Percentiles rank a stretch among this genome's conserved stretches.
phyloP scores from a whole-genome alignment of 2,329 filamentous ascomycete species.

The Trichoderma oligosporum region DNA sequence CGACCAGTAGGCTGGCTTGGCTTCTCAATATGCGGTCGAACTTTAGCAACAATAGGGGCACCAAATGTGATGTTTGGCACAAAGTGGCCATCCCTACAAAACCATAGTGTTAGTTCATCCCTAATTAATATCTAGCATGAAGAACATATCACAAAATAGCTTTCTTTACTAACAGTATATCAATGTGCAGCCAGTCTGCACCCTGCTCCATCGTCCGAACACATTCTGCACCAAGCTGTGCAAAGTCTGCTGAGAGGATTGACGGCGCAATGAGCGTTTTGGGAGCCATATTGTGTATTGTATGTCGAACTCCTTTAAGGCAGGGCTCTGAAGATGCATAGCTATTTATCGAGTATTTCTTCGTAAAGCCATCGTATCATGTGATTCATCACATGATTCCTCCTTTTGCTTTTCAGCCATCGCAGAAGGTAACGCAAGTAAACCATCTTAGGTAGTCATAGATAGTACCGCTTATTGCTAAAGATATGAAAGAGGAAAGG shows the following conservation, averaged over 20 bases:
- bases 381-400: conserved; percentile 13
- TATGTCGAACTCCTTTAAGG: too few relatives aligned
- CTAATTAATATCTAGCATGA: too few relatives aligned
- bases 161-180: conserved; percentile 68
- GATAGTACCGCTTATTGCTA: not conserved
- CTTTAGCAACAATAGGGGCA: conserved; percentile 89
- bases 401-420: not conserved
- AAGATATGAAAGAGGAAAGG: not conserved
- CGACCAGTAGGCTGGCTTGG: conserved; percentile 67
- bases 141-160: not conserved
- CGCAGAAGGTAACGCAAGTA: not conserved
- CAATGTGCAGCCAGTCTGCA: conserved; percentile 90
- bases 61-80: conserved; percentile 98
- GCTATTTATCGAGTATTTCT: too few relatives aligned
- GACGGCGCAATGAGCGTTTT: conserved; percentile 62
- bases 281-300: not conserved
- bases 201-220: conserved; percentile 78
- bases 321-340: too few relatives aligned
- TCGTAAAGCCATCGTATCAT: conserved; percentile 1
- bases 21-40: conserved; percentile 77
- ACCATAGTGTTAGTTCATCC: not conserved
- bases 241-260: conserved; percentile 97
- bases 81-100: conserved; percentile 87
- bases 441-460: not conserved
- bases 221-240: conserved; percentile 80